Conservation (phyloP, 2,329 filamentous ascomycete genomes). For the Colletotrichum plurivorum region DNA sequence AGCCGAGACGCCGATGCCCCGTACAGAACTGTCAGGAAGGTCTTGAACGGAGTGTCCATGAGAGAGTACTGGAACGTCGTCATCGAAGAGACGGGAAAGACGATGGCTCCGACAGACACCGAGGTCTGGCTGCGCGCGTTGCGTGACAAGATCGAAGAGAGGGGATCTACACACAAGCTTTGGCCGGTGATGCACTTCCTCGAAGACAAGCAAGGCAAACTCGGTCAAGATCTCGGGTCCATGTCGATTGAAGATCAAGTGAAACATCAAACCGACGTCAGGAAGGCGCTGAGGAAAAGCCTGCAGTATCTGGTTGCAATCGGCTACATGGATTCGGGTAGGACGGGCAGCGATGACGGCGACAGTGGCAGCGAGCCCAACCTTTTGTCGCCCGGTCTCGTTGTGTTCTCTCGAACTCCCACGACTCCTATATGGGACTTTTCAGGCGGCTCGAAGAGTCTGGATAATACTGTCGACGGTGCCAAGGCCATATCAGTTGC, state of each 20-base stretch:
- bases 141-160: slow-evolving; percentile 28
- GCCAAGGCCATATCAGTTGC: background rate
- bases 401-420: slow-evolving; percentile 24
- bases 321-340: slow-evolving; percentile 15
- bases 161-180: slow-evolving; percentile 41
- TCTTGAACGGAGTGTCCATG: slow-evolving; percentile 39
- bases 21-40: slow-evolving; percentile 9
- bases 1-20: background rate
- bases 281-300: slow-evolving; percentile 12
- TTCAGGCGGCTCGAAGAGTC: background rate
- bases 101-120: slow-evolving; percentile 26
- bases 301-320: slow-evolving; percentile 28
- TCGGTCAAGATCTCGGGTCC: slow-evolving; percentile 10
- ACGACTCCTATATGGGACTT: slow-evolving; percentile 25
- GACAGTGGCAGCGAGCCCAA: slow-evolving; percentile 27
- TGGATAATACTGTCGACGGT: background rate
- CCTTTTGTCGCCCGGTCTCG: slow-evolving; percentile 42
- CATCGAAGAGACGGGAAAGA: slow-evolving; percentile 20
- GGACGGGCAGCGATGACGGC: slow-evolving; percentile 20
- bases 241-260: slow-evolving; percentile 14
- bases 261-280: slow-evolving; percentile 5
- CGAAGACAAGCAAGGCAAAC: slow-evolving; percentile 20
- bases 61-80: slow-evolving; percentile 43
- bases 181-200: slow-evolving; percentile 47
- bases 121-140: slow-evolving; percentile 23